Base-by-base conservation (phyloP, 73 alveolate species). In the Paramecium octaurelia region DNA sequence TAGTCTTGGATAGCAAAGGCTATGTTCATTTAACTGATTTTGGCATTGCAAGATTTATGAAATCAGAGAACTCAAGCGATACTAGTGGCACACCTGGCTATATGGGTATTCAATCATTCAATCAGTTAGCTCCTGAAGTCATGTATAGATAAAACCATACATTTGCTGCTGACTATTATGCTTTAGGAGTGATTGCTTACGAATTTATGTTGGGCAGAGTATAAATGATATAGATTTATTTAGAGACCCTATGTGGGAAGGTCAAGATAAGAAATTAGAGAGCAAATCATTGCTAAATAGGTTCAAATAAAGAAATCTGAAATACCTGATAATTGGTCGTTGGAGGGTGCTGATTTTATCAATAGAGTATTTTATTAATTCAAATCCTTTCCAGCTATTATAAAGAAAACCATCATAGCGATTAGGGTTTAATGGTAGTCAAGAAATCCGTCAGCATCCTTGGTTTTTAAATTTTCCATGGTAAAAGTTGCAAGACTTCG, bases 261-360 rank as follows among this genome's bases (percentile, higher is more conserved):
- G 85, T 92, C 95, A 20, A 93, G 99, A 57, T 96, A 98, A 92
- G 99, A 98, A 93, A 97, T 98, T 76, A 97, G 99, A 95, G 99
- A 98, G 86, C 94, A 98, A 86, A 97, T 98, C 11, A 92, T 98
- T 44, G 97, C 99, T 8, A 95, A 96, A 92, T 96, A 98, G 93
- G 97, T 95, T 23, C 58, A 94, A 68, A 93, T 98, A 14, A 97
- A 95, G 86, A 93, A 87, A 88, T 75, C 71, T 58, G 99, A 98
- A 92, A 96, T 98, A 2, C 99, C 98, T 24, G 93, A 93, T 14
- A 99, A 99, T 38, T 98, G 99, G 99, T 95, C 99, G 34, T 88
- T 98, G n/a, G 99, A 98, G 59, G 98, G 97, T 14, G 97, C 98
- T 27, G 99, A 98, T 94, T 98, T 98, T 84, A 95, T 97, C 36